Base-by-base conservation (phyloP, 1,284 basidiomycete species). In the Tylopilus sp. region DNA sequence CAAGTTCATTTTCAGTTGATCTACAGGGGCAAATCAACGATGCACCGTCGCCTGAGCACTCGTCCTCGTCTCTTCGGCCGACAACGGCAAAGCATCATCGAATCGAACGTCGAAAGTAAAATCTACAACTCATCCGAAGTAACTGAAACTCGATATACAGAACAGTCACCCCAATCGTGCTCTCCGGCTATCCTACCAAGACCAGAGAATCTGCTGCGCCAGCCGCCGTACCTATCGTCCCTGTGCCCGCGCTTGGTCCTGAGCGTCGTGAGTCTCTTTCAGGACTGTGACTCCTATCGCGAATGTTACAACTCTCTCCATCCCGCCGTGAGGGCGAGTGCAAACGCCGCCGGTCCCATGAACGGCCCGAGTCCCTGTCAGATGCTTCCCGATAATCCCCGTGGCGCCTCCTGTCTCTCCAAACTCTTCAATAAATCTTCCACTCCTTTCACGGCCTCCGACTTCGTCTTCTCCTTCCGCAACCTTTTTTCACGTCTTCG, bases 401-500 rank as follows among this genome's bases (percentile, higher is more conserved):
- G 61, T 21, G 48, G 18, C 11, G 31, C 24, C 39, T 56, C 59
- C 38, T 37, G 51, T 40, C 36, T 49, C 31, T 10, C 48, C 21
- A 76, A 55, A 28, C 59, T 73, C 52, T 61, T 70, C 35, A 78
- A 58, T 26, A 78, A 54, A n/a, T 70, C 68, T 55, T 77, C 74
- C 7, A 75, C 75, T 15, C 66, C 76, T 47, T 60, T 71, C 54
- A 76, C 57, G 0, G 70, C 76, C 17, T 71, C 71, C 4, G 74
- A 73, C 34, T 66, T 66, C 12, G n/a, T 56, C 67, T 75, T 52
- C 54, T 60, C 62, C 60, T 75, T 82, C 69, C 68, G 75, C 62
- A 70, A 71, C 59, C 78, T 87, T 57, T 70, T 74, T 58, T 79
- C 78, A 57, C 73, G 80, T 65, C 80, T 88, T 49, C 75, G 74